These are phyloP conservation scores for Zygoascus sp. DNA, from an alignment of 1,139 yeast genomes.

Conservation along the genomic window DNA sequence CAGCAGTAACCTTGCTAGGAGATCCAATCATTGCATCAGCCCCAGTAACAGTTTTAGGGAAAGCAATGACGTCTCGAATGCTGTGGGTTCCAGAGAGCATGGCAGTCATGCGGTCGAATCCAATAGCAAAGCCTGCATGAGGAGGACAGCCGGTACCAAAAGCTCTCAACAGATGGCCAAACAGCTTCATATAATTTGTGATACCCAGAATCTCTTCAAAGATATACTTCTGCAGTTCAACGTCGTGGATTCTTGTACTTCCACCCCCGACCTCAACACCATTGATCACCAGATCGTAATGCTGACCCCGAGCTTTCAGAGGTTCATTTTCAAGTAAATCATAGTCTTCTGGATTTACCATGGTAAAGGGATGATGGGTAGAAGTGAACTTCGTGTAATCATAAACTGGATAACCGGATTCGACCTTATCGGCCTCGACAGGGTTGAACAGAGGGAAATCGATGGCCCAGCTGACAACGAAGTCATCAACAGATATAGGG, in stretches of 20 bases:
- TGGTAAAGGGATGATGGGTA: conserved; percentile 96
- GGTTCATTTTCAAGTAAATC: conserved; percentile 51
- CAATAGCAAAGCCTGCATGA: conserved; percentile 95
- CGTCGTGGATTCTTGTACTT: conserved; percentile 88
- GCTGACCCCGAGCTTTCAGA: conserved; percentile 76
- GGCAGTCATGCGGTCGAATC: conserved; percentile 89
- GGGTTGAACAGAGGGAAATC: conserved; percentile 92
- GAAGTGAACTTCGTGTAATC: conserved; percentile 49
- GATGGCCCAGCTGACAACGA: conserved; percentile 80
- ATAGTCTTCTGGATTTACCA: conserved; percentile 73
- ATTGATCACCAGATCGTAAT: conserved; percentile 87
- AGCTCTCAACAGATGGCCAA: conserved; percentile 82
- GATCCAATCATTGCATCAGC: conserved; percentile 82
- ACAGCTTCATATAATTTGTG: conserved; percentile 53
- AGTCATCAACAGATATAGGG: conserved; percentile 33
- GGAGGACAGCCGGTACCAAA: conserved; percentile 95
- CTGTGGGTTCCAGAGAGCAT: conserved; percentile 72
- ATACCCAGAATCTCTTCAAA: conserved; percentile 32
- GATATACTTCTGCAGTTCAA: conserved; percentile 66
- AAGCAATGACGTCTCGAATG: conserved; percentile 90
- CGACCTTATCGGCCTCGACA: conserved; percentile 20
- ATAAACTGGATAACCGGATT: conserved; percentile 54
- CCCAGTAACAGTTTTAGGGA: conserved; percentile 90
- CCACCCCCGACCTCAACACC: conserved; percentile 99
- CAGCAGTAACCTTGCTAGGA: conserved; percentile 60